Percentiles rank a stretch among this genome's conserved stretches.
Conservation (phyloP, 2,329 filamentous ascomycete genomes). For the Ophiostoma sp. region DNA sequence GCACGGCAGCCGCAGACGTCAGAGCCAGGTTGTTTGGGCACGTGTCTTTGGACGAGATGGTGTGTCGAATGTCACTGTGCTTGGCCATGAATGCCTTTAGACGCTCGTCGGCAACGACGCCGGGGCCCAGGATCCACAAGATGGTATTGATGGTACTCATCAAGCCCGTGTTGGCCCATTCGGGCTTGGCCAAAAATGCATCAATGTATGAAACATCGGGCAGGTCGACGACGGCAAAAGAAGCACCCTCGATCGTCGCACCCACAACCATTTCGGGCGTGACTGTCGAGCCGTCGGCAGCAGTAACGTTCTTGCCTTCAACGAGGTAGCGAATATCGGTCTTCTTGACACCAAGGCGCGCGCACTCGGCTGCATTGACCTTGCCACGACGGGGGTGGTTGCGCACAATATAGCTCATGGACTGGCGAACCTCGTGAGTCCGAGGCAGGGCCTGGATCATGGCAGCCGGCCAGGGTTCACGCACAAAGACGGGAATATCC, state of each 20-base stretch:
- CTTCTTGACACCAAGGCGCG: constrained; percentile 56
- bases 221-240: constrained; percentile 75
- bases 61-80: constrained; percentile 60
- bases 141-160: constrained; percentile 63
- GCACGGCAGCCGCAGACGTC: constrained; percentile 59
- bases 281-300: constrained; percentile 61
- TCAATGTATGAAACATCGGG: constrained; percentile 66
- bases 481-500: constrained; percentile 65
- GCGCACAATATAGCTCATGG: constrained; percentile 83
- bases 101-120: constrained; percentile 56
- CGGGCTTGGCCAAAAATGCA: constrained; percentile 61
- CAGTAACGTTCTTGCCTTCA: constrained; percentile 57
- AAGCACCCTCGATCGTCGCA: constrained; percentile 59
- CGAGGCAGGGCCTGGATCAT: constrained; percentile 60
- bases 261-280: constrained; percentile 85
- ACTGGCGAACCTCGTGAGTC: constrained; percentile 59
- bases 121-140: constrained; percentile 75
- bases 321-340: constrained; percentile 56
- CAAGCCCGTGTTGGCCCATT: constrained; percentile 62
- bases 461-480: constrained; percentile 74
- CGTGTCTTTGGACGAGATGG: constrained; percentile 68
- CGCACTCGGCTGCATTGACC: constrained; percentile 64
- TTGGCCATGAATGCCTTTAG: constrained; percentile 66
- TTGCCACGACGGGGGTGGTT: constrained; percentile 71
- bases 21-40: constrained; percentile 72